phyloP scores from a whole-genome alignment of 1,139 yeast species.

The Lodderomyces oxycetoniae region DNA sequence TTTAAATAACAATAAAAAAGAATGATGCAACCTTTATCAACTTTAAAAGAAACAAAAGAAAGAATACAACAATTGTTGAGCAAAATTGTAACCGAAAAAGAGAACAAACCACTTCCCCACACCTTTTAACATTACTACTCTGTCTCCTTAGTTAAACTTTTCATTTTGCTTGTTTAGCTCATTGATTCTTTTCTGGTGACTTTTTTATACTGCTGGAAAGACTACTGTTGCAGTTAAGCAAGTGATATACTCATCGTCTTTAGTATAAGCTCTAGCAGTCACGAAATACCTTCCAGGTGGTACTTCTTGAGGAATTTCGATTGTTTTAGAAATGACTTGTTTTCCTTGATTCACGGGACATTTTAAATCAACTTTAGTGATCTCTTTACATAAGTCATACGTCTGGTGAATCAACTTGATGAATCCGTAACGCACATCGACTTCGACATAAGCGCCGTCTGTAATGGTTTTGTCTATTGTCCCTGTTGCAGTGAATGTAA shows the following conservation, averaged over 20 bases:
- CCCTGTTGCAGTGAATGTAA: conserved; percentile 77
- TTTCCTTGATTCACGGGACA: conserved; percentile 78
- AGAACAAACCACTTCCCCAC: too few relatives aligned
- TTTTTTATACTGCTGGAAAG: conserved; percentile 32
- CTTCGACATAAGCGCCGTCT: conserved; percentile 89
- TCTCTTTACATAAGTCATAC: conserved; percentile 84
- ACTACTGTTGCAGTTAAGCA: conserved; percentile 80
- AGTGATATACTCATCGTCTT: conserved; percentile 72
- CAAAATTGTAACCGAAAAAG: too few relatives aligned
- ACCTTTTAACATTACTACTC: too few relatives aligned
- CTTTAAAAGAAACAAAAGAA: too few relatives aligned
- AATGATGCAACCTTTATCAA: too few relatives aligned
- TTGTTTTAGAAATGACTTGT: conserved; percentile 60
- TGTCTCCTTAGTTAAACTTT: too few relatives aligned
- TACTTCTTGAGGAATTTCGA: conserved; percentile 85
- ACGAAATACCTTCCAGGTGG: conserved; percentile 93
- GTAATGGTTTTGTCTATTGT: conserved; percentile 48
- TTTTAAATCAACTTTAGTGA: conserved; percentile 70
- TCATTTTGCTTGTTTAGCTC: too few relatives aligned
- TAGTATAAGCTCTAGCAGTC: conserved; percentile 83
- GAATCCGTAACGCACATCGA: conserved; percentile 88
- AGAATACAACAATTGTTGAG: too few relatives aligned
- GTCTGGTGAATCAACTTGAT: conserved; percentile 82
- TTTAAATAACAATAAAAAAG: too few relatives aligned
- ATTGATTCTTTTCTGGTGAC: too few relatives aligned